Evolutionary conservation across 352 stramenopile species (phyloP).

Genomic region (Globisporangium paddicum): DNA sequence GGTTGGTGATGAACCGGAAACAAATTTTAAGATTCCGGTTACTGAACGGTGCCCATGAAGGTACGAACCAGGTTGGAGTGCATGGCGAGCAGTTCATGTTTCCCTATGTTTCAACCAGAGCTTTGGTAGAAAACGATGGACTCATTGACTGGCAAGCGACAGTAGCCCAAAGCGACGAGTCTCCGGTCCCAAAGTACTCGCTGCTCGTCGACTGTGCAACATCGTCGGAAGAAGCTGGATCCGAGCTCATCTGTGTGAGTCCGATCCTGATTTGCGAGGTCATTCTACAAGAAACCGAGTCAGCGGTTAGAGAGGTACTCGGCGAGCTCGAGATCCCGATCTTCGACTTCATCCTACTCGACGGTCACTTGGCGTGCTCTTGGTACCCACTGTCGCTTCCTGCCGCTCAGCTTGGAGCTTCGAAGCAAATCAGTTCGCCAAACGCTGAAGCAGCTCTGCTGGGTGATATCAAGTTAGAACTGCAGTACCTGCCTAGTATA

Average conservation of each 20-base stretch:
- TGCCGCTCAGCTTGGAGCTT: not conserved
- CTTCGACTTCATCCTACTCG: slow-evolving; percentile 42
- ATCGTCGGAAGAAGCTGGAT: not conserved
- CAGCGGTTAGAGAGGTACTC: not conserved
- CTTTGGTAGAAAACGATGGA: slow-evolving; percentile 6
- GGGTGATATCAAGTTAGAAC: slow-evolving; percentile 28
- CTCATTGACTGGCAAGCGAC: slow-evolving; percentile 6
- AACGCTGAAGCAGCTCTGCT: not conserved
- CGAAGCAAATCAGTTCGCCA: not conserved
- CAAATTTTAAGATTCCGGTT: slow-evolving; percentile 14
- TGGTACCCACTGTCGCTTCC: slow-evolving; percentile 21
- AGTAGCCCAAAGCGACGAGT: not conserved
- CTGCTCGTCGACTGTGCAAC: slow-evolving; percentile 10
- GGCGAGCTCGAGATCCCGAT: slow-evolving; percentile 35
- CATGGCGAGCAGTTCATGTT: not conserved
- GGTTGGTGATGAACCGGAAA: slow-evolving; percentile 14
- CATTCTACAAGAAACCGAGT: not conserved
- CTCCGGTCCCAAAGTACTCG: not conserved
- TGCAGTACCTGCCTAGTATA: slow-evolving; percentile 35
- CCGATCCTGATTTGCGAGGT: slow-evolving; percentile 27
- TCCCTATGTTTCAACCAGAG: not conserved
- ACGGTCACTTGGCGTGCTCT: slow-evolving; percentile 28
- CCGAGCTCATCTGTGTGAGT: slow-evolving; percentile 11
- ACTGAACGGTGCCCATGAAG: slow-evolving; percentile 1
- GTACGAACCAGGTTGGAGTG: not conserved